Conservation (phyloP, 345 rosid genomes). For the Eucalyptus erythrocorys region DNA sequence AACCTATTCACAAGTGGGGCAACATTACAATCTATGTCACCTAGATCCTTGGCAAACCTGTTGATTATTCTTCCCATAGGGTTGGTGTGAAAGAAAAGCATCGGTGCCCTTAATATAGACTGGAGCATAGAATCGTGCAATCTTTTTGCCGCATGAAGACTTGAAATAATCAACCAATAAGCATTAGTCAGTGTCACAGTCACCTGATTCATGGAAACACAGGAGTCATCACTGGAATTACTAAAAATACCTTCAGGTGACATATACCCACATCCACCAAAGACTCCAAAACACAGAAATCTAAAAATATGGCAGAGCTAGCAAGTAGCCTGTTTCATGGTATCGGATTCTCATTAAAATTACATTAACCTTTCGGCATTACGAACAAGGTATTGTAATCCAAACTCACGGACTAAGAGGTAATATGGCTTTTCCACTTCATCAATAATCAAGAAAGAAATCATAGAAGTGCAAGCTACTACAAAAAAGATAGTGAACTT, state of each 20-base stretch:
- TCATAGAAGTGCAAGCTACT: not conserved
- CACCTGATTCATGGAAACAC: constrained; percentile 36
- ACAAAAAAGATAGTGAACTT: not conserved
- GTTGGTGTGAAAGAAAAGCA: constrained; percentile 92
- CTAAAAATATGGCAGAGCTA: not conserved
- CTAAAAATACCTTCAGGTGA: not conserved
- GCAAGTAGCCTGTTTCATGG: not conserved
- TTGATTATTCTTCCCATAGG: constrained; percentile 88
- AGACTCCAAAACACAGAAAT: not conserved
- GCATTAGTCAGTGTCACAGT: constrained; percentile 65
- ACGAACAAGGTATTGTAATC: not conserved
- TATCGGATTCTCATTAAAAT: not conserved
- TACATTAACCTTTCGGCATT: not conserved
- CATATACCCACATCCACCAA: not conserved
- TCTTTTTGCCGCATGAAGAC: constrained; percentile 75
- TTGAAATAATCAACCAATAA: constrained; percentile 77
- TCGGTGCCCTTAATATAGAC: constrained; percentile 78
- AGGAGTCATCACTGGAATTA: not conserved
- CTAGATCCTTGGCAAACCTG: constrained; percentile 87
- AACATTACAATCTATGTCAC: constrained; percentile 82
- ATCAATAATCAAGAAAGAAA: not conserved
- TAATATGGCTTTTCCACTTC: not conserved
- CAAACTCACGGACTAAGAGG: not conserved
- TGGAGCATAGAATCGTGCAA: constrained; percentile 75
- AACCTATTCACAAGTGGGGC: constrained; percentile 62